These are phyloP conservation scores for Calvatia gigantea DNA, from an alignment of 768 basidiomycete genomes.

Conservation along the genomic window DNA sequence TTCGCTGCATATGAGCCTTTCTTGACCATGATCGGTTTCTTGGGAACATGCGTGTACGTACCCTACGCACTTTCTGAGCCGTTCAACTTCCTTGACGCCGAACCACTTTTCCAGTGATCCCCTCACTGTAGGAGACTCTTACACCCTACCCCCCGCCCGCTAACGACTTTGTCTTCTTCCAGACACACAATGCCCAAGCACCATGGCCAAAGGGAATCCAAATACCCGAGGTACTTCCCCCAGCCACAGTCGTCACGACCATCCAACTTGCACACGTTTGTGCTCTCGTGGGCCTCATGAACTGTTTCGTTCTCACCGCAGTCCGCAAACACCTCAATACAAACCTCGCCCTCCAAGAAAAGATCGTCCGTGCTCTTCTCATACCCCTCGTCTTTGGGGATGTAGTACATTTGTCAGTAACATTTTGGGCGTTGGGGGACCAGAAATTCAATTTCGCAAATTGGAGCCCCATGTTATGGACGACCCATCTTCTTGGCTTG, in stretches of 20 bases:
- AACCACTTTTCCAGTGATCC: conserved; percentile 45
- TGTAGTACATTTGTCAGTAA: conserved; percentile 60
- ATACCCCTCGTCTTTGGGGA: conserved; percentile 71
- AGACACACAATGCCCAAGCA: conserved; percentile 75
- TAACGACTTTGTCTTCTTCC: conserved; percentile 11
- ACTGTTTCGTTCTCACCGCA: conserved; percentile 61
- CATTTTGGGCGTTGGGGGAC: conserved; percentile 76
- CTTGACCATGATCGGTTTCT: conserved; percentile 58
- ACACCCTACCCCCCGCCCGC: background rate
- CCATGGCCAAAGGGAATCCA: conserved; percentile 55
- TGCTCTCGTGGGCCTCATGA: conserved; percentile 68
- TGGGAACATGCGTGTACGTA: conserved; percentile 54
- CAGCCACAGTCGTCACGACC: conserved; percentile 65
- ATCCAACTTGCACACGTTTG: conserved; percentile 78
- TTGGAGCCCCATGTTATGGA: conserved; percentile 72
- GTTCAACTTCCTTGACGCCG: background rate
- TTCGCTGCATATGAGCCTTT: conserved; percentile 76
- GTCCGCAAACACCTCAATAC: conserved; percentile 55
- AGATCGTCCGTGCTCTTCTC: conserved; percentile 59
- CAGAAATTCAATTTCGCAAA: conserved; percentile 54
- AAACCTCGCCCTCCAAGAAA: conserved; percentile 68
- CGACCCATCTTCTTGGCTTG: conserved; percentile 59
- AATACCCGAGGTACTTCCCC: conserved; percentile 50
- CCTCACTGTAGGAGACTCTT: conserved; percentile 42
- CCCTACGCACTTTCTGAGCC: background rate